phyloP scores from a whole-genome alignment of 257 asterid genomes.

The Solanum arcanum region DNA sequence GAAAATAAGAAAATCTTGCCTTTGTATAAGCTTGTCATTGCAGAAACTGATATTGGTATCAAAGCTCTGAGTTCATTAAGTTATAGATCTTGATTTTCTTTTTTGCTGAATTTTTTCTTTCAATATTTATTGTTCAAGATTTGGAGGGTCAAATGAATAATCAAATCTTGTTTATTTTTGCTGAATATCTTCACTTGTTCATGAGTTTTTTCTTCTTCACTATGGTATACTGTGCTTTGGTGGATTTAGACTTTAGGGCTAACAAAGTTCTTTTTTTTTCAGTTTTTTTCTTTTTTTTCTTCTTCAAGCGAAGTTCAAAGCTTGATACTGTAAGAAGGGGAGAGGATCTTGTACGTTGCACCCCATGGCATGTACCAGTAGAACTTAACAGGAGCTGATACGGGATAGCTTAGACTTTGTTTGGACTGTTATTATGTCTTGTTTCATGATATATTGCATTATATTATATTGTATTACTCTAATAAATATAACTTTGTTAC shows the following conservation, averaged over 20 bases:
- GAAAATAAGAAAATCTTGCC: slow-evolving; percentile 23
- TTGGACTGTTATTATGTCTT: neutral
- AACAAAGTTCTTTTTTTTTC: neutral
- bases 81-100: slow-evolving; percentile 9
- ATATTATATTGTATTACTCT: too few species aligned
- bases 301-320: neutral
- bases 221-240: neutral
- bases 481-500: too few species aligned
- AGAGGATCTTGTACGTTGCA: neutral
- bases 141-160: neutral
- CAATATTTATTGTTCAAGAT: neutral
- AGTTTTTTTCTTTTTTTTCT: neutral
- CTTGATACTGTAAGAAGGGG: neutral
- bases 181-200: neutral
- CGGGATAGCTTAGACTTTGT: neutral
- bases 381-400: neutral
- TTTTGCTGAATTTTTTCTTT: neutral
- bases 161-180: neutral
- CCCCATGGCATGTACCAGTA: neutral
- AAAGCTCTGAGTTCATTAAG: slow-evolving; percentile 3
- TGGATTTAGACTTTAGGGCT: slow-evolving; percentile 10
- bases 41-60: neutral
- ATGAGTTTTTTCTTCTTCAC: neutral
- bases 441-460: too few species aligned
- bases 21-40: slow-evolving; percentile 18